Conservation (phyloP, 2,329 filamentous ascomycete species). For the Alternaria viburni region DNA sequence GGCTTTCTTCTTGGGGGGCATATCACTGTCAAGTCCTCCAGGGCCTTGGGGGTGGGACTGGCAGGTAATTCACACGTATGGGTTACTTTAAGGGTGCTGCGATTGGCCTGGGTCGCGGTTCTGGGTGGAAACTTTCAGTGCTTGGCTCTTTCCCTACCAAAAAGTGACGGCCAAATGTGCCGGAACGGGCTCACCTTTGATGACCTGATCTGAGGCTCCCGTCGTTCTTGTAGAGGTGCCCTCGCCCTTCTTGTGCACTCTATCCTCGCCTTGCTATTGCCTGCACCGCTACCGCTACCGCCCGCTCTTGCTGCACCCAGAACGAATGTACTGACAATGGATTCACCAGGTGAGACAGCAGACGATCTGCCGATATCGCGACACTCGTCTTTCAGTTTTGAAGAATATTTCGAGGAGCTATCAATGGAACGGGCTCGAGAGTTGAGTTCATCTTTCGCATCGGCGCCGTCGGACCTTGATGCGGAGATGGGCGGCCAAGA, state of each 20-base stretch:
- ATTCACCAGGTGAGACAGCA: neutral
- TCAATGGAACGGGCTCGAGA: neutral
- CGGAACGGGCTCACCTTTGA: neutral
- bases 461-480: neutral
- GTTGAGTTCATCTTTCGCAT: neutral
- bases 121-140: neutral
- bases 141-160: slow-evolving; percentile 5
- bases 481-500: slow-evolving; percentile 8
- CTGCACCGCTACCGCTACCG: neutral
- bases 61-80: neutral
- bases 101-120: neutral
- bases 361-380: neutral
- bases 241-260: neutral
- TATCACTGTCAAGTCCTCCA: slow-evolving; percentile 7
- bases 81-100: neutral
- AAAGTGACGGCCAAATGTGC: neutral
- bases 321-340: neutral
- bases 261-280: neutral
- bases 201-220: neutral
- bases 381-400: neutral
- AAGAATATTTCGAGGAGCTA: neutral
- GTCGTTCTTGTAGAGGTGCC: neutral
- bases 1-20: slow-evolving; percentile 43
- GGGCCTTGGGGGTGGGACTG: neutral
- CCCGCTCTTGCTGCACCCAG: neutral